These are phyloP conservation scores for Fusarium sp. DNA, from an alignment of 2,329 filamentous ascomycete genomes.

Conservation along the genomic window DNA sequence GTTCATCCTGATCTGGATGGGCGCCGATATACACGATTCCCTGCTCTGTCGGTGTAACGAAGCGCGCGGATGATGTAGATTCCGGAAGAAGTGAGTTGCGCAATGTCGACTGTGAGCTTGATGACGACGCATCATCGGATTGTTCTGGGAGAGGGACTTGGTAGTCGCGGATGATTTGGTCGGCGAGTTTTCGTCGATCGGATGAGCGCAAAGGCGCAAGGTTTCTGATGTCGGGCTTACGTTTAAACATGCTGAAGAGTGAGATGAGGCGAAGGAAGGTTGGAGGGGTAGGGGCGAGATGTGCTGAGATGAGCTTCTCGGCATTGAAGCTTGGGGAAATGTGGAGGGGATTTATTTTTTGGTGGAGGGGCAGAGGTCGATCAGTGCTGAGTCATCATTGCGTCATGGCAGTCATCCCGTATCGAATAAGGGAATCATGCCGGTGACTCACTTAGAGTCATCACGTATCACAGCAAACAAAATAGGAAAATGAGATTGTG, in stretches of 20 bases:
- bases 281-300: not conserved
- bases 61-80: constrained; percentile 41
- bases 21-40: constrained; percentile 39
- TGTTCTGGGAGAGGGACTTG: constrained; percentile 32
- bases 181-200: constrained; percentile 41
- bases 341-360: constrained; percentile 14
- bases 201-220: constrained; percentile 41
- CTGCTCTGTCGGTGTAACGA: constrained; percentile 37
- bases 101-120: constrained; percentile 27
- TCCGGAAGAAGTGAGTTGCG: constrained; percentile 43
- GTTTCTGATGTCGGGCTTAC: constrained; percentile 43
- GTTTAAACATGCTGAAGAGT: constrained; percentile 38
- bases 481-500: not conserved
- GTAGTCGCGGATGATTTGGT: constrained; percentile 44
- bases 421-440: not conserved
- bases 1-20: constrained; percentile 37
- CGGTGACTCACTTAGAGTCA: not conserved
- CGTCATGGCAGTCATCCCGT: constrained; percentile 5
- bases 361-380: constrained; percentile 12
- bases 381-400: constrained; percentile 23
- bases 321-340: not conserved
- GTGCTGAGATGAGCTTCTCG: not conserved
- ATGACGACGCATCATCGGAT: constrained; percentile 28
- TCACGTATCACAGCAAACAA: not conserved
- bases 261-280: too few relatives aligned